phyloP scores from a whole-genome alignment of 176 grass and related monocot species.

The Microstegium vimineum region DNA sequence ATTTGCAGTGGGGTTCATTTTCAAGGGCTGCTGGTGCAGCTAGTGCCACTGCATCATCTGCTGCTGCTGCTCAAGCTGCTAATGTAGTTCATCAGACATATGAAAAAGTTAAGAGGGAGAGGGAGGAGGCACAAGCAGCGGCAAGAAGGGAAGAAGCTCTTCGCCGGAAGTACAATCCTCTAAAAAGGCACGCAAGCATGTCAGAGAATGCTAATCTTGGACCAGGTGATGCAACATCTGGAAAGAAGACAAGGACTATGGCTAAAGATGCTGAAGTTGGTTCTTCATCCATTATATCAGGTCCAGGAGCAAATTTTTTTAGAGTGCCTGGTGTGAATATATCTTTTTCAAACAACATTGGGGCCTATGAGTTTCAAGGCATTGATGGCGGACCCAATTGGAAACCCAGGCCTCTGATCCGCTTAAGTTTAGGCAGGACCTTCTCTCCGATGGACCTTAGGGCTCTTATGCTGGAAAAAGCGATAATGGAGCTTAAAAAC shows the following conservation, averaged over 20 bases:
- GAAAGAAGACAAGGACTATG: constrained; percentile 8
- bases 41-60: constrained; percentile 63
- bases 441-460: not conserved
- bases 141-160: constrained; percentile 51
- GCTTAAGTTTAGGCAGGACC: not conserved
- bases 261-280: constrained; percentile 12
- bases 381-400: constrained; percentile 15
- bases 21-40: constrained; percentile 55
- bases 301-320: not conserved
- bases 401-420: constrained; percentile 7
- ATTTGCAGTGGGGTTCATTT: constrained; percentile 45
- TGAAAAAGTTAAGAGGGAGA: constrained; percentile 47
- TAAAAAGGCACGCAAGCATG: constrained; percentile 36
- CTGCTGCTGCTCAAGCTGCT: constrained; percentile 54
- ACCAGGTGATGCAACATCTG: not conserved
- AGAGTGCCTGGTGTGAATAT: constrained; percentile 6
- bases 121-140: constrained; percentile 50
- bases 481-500: not conserved
- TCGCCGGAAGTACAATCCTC: constrained; percentile 43
- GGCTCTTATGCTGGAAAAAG: constrained; percentile 19
- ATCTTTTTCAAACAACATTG: too few relatives aligned
- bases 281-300: not conserved
- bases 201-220: constrained; percentile 18
- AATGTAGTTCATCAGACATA: constrained; percentile 57
- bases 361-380: too few relatives aligned